Conservation (phyloP, 176 grass and related monocot genomes). For the Dactylis glomerata region DNA sequence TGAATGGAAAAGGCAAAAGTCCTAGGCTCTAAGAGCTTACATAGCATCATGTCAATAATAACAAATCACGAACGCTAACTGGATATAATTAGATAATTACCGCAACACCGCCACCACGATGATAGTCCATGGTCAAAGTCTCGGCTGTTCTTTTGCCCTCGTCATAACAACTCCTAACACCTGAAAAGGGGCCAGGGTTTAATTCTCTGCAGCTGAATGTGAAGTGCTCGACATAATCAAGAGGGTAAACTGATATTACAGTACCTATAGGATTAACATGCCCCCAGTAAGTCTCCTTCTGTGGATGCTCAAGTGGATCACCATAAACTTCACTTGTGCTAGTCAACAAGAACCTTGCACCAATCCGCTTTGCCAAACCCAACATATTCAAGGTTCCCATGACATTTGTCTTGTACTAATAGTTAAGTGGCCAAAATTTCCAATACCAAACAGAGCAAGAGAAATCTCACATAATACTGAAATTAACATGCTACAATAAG, state of each 20-base stretch:
- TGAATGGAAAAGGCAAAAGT: not conserved
- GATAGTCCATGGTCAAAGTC: slow-evolving; percentile 88
- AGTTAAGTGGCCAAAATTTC: slow-evolving; percentile 38
- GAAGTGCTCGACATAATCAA: not conserved
- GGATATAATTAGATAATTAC: slow-evolving; percentile 25
- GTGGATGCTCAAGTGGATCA: slow-evolving; percentile 93
- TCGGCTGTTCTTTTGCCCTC: slow-evolving; percentile 82
- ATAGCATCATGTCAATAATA: not conserved
- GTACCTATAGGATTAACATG: slow-evolving; percentile 97
- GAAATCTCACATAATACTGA: not conserved
- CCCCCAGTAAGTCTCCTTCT: slow-evolving; percentile 91
- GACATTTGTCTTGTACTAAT: slow-evolving; percentile 89
- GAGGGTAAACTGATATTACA: not conserved
- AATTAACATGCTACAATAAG: not conserved
- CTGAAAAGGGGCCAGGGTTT: slow-evolving; percentile 26
- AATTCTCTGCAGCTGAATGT: slow-evolving; percentile 2
- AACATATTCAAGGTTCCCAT: slow-evolving; percentile 98
- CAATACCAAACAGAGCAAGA: not conserved
- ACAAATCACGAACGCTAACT: not conserved
- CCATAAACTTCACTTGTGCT: slow-evolving; percentile 96
- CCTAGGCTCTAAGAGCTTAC: not conserved
- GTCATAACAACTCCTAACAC: slow-evolving; percentile 88
- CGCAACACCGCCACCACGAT: slow-evolving; percentile 72
- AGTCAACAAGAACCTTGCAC: slow-evolving; percentile 88
- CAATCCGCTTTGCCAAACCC: slow-evolving; percentile 87